phyloP scores from a whole-genome alignment of 2,329 filamentous ascomycete species.

The Aspergillus luchuensis region DNA sequence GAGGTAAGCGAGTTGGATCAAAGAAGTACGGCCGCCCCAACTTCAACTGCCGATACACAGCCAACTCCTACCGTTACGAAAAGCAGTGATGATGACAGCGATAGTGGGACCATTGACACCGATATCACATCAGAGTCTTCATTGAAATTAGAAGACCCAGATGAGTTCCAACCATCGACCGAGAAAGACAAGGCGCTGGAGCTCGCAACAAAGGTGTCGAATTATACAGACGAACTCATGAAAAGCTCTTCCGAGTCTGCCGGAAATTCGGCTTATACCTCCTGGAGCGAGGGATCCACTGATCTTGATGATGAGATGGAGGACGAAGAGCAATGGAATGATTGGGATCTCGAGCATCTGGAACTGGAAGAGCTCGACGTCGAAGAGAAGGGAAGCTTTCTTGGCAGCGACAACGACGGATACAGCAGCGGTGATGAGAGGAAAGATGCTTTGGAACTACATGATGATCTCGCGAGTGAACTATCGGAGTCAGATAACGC shows the following conservation, averaged over 20 bases:
- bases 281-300: conserved; percentile 7
- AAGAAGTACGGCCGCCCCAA: not conserved
- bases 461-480: not conserved
- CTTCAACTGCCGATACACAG: not conserved
- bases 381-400: not conserved
- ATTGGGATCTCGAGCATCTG: not conserved
- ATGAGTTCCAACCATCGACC: not conserved
- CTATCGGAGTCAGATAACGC: not conserved
- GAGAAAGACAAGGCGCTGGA: not conserved
- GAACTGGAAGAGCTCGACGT: not conserved
- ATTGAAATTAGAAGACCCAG: not conserved
- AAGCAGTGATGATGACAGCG: not conserved
- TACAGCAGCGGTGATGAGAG: not conserved
- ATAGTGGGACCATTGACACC: not conserved
- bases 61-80: not conserved
- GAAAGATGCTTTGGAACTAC: not conserved
- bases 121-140: not conserved
- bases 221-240: not conserved
- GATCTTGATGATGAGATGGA: not conserved
- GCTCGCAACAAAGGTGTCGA: not conserved
- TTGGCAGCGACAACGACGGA: not conserved
- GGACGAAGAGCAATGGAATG: conserved; percentile 7
- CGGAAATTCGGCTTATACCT: conserved; percentile 2
- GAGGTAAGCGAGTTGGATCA: not conserved
- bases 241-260: not conserved